Evolutionary conservation across 169 alveolate species (phyloP).

Genomic region (Plasmodium yoelii): DNA sequence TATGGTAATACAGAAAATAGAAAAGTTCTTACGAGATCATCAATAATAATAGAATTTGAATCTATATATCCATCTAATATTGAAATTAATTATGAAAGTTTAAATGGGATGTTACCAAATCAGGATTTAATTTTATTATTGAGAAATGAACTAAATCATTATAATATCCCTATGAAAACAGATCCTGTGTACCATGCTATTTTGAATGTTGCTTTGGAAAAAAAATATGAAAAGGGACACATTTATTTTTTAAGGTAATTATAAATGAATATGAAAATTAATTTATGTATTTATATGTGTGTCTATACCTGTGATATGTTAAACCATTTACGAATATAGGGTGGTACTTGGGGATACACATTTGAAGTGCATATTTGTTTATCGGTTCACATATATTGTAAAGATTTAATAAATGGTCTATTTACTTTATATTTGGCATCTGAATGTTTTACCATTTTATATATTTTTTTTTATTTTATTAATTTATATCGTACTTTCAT

Average conservation of each 20-base stretch:
- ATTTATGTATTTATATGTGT: background rate
- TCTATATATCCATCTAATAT: conserved; percentile 67
- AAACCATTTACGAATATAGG: background rate
- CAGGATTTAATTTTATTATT: conserved; percentile 57
- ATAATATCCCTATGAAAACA: conserved; percentile 57
- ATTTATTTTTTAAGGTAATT: conserved; percentile 57
- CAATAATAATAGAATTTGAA: conserved; percentile 75
- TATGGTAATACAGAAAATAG: conserved; percentile 27
- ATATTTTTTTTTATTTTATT: background rate
- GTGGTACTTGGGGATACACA: background rate
- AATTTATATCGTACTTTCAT: background rate
- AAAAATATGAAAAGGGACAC: conserved; percentile 67
- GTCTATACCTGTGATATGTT: background rate
- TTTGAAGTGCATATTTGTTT: no score
- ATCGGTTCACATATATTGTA: no score
- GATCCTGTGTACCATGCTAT: conserved; percentile 18
- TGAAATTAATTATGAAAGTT: conserved; percentile 68
- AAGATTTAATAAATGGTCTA: no score
- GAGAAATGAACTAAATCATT: conserved; percentile 37
- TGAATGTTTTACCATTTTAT: background rate
- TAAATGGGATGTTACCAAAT: conserved; percentile 73
- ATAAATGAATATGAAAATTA: background rate
- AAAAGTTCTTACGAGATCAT: conserved; percentile 40
- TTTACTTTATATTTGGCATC: no score
- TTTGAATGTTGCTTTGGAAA: conserved; percentile 58